phyloP scores from a whole-genome alignment of 108 stramenopile species.

The Fistulifera solaris region DNA sequence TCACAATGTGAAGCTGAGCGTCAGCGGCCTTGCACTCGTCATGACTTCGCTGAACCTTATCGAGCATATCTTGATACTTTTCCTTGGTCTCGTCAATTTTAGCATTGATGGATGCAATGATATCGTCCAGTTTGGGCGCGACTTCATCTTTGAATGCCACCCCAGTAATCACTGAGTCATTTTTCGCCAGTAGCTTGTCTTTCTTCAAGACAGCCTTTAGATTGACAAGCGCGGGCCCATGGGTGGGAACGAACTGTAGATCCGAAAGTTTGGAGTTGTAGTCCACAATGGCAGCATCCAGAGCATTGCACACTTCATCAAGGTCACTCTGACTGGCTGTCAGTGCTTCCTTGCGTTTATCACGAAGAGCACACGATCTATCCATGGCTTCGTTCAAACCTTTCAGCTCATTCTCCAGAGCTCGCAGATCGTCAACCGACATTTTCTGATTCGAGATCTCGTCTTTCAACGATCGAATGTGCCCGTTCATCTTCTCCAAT shows the following conservation, averaged over 20 bases:
- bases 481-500: constrained; percentile 25
- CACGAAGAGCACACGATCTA: constrained; percentile 19
- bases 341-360: constrained; percentile 33
- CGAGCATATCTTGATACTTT: constrained; percentile 43
- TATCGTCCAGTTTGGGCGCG: constrained; percentile 23
- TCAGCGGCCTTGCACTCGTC: constrained; percentile 30
- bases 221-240: constrained; percentile 26
- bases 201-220: constrained; percentile 39
- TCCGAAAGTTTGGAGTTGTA: constrained; percentile 44
- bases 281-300: constrained; percentile 36
- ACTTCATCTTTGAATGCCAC: constrained; percentile 37
- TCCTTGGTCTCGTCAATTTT: constrained; percentile 18
- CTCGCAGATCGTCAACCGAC: constrained; percentile 55
- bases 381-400: constrained; percentile 59
- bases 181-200: constrained; percentile 17
- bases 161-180: constrained; percentile 30
- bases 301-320: constrained; percentile 19
- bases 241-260: constrained; percentile 44
- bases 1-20: constrained; percentile 39
- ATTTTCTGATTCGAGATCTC: constrained; percentile 49
- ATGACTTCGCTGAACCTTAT: constrained; percentile 36
- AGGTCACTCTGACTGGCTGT: constrained; percentile 40
- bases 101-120: constrained; percentile 21
- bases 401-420: constrained; percentile 54
- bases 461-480: constrained; percentile 36